Base-by-base conservation (phyloP, 1,284 basidiomycete genomes). In the Pascua sp. region DNA sequence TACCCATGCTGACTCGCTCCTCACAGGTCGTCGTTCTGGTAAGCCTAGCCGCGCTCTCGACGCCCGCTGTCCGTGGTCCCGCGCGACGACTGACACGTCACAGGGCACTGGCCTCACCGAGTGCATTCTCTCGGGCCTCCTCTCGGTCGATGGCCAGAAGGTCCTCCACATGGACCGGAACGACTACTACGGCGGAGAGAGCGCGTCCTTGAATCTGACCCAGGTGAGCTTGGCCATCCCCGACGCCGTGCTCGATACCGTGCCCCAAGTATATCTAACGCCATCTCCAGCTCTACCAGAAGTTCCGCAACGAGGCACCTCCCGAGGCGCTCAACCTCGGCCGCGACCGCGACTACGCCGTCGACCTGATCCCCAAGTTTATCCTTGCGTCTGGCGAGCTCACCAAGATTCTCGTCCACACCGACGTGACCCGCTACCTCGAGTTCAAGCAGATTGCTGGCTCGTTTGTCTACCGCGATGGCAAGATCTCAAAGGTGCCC, bases 401-500 rank as follows among this genome's bases (percentile, higher is more conserved):
- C 72, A 97, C 94, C 58, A 90, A 89, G 78, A 98, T 99, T 78
- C 88, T 99, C 63, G 94, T 98, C 48, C 95, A 98, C 82, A 98
- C 96, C 67, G 94, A 98, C 75, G 96, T 99, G 62, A 96, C 91
- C 40, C 88, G 94, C 61, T 99, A 99, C 81, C 88, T 99, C 73
- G 96, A 98, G 78, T 98, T 98, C 83, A 98, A 98, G 83, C 95
- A 98, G 81, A 98, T 99, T 78, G 92, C 96, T 2, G 96, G 95
- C 54, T 94, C 90, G 71, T 98, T 90, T 78, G 96, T 99, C 60
- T 97, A 94, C 78, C 88, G 95, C 53, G 96, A 98, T 78, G 91
- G 92, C 59, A 89, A 81, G 79, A 97, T 99, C 78, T 93, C 91
- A 61, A 99, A 99, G 80, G 96, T 99, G 11, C 96, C 96, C 37